Evolutionary conservation across 2,329 filamentous ascomycete genomes (phyloP), one percentile per base, ranked within the genome.

Genomic region (Ascochyta pisi): DNA sequence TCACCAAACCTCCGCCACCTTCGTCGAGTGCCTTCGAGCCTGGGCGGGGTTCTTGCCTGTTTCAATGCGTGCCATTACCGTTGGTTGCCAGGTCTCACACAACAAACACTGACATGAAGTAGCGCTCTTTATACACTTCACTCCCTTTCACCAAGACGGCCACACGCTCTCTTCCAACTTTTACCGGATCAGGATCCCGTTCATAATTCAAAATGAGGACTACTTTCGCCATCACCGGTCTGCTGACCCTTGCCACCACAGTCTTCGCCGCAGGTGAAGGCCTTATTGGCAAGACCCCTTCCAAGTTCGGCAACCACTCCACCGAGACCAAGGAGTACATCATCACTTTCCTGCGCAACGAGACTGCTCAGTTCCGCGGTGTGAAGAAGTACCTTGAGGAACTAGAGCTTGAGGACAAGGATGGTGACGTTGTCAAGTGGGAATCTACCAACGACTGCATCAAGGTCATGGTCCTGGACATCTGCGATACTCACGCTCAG

Each of bases 401-500:
- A 29, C 41, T 70, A 42, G 49, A 65, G 16, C 73, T 81, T 12
- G 12, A 40, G 34, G 52, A 48, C n/a, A 60, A 70, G 47, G 58
- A 67, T n/a, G 64, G 71, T 8, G 76, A 79, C 55, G 63, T 53
- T 3, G 52, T 75, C 4, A 70, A 76, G 54, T 76, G 78, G 48
- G 54, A 66, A 19, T 69, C 77, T 40, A 67, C 72, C 71, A 74
- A 79, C 63, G 70, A 66, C 39, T 73, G 67, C 13, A 77, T 69
- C 16, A 77, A 68, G 31, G 76, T 76, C 42, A 76, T 79, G 54
- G 64, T 74, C 37, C 71, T 78, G 8, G 70, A 70, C 15, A 77
- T 80, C 64, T 75, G 78, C 53, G 62, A 68, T 0, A 73, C 77
- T 52, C 78, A 76, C 60, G 67, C 77, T 13, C 65, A 75, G 33